These are phyloP conservation scores for Pulchroboletus neoregius DNA, from an alignment of 1,284 basidiomycete genomes.

Conservation along the genomic window DNA sequence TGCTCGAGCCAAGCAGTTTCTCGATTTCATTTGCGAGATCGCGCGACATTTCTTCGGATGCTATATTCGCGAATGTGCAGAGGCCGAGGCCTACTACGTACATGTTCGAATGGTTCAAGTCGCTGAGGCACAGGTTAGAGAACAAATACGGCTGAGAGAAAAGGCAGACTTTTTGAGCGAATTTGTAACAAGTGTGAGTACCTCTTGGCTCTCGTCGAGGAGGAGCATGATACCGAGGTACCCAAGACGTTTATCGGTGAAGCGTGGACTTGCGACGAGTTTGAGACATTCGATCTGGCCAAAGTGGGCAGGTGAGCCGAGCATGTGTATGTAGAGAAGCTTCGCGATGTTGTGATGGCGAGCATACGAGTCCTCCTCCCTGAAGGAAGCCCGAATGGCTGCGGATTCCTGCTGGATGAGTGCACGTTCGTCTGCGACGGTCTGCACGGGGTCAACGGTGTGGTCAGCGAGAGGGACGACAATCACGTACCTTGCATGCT, in stretches of 20 bases:
- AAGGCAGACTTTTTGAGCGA: slow-evolving; percentile 90
- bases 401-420: slow-evolving; percentile 99
- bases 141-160: background rate
- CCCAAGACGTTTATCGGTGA: slow-evolving; percentile 95
- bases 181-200: slow-evolving; percentile 96
- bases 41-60: slow-evolving; percentile 98
- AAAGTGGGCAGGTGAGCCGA: slow-evolving; percentile 98
- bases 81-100: slow-evolving; percentile 97
- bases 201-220: slow-evolving; percentile 97
- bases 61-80: slow-evolving; percentile 98
- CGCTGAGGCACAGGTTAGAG: slow-evolving; percentile 48
- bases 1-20: slow-evolving; percentile 94
- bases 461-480: slow-evolving; percentile 4
- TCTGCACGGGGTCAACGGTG: slow-evolving; percentile 50
- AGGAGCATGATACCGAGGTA: slow-evolving; percentile 98
- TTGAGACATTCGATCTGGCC: slow-evolving; percentile 99
- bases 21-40: slow-evolving; percentile 97
- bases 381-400: slow-evolving; percentile 95
- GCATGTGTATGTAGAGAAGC: slow-evolving; percentile 99
- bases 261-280: slow-evolving; percentile 96
- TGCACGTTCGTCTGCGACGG: slow-evolving; percentile 95
- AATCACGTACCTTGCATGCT: slow-evolving; percentile 73
- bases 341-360: slow-evolving; percentile 98
- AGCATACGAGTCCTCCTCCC: slow-evolving; percentile 91
- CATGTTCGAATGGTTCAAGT: slow-evolving; percentile 99